phyloP scores from a whole-genome alignment of 371 early-diverging fungal genomes.

The Mortierella sp. region DNA sequence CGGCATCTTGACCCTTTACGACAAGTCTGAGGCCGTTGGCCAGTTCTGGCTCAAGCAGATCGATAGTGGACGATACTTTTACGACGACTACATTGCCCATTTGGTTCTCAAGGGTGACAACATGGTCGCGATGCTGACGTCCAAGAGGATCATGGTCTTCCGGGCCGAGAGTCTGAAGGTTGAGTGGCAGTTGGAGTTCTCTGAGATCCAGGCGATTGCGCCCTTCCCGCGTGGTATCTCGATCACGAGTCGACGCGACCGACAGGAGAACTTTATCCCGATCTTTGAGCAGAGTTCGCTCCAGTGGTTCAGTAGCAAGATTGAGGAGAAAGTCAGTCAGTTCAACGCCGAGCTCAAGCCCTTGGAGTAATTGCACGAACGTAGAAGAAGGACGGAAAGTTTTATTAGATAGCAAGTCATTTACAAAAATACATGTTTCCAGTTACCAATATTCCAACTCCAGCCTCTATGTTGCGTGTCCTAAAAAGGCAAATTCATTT shows the following conservation, averaged over 20 bases:
- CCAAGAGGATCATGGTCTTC: slow-evolving; percentile 76
- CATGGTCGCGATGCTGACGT: slow-evolving; percentile 81
- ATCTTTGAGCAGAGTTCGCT: slow-evolving; percentile 52
- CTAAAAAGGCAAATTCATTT: too few relatives aligned
- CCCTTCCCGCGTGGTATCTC: slow-evolving; percentile 56
- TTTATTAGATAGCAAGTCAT: not conserved
- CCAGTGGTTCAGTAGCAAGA: slow-evolving; percentile 54
- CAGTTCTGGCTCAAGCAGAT: slow-evolving; percentile 92
- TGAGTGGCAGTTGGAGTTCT: slow-evolving; percentile 74
- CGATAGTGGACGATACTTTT: slow-evolving; percentile 83
- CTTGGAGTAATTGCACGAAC: slow-evolving; percentile 26
- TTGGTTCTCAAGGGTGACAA: slow-evolving; percentile 81
- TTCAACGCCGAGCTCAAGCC: slow-evolving; percentile 57
- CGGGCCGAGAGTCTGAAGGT: slow-evolving; percentile 72
- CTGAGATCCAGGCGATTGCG: slow-evolving; percentile 50
- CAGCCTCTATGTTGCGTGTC: too few relatives aligned
- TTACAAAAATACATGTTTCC: not conserved
- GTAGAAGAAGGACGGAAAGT: not conserved
- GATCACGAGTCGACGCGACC: slow-evolving; percentile 47
- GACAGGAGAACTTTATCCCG: slow-evolving; percentile 57
- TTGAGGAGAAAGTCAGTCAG: slow-evolving; percentile 51
- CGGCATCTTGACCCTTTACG: slow-evolving; percentile 84
- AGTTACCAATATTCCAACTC: too few relatives aligned
- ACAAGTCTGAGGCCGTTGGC: slow-evolving; percentile 88
- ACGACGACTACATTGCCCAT: slow-evolving; percentile 93